A percentile compares a stretch with the other conserved stretches of the same genome.
These are phyloP conservation scores for Falciphora oryzae DNA, from an alignment of 2,329 filamentous ascomycete genomes.

Conservation along the genomic window DNA sequence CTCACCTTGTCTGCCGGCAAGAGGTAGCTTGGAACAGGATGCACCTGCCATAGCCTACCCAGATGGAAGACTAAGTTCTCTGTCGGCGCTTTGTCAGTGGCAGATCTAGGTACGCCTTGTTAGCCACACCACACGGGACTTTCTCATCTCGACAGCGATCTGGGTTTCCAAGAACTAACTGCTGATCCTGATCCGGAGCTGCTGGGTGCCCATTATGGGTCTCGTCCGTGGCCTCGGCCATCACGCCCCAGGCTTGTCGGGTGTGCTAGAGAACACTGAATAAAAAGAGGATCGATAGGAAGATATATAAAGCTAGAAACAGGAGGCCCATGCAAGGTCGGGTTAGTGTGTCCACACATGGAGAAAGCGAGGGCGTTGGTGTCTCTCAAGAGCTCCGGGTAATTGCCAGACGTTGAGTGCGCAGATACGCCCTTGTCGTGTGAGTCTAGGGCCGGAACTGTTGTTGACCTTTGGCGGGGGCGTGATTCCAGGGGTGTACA, in stretches of 20 bases:
- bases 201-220: not conserved
- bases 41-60: not conserved
- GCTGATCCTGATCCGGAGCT: not conserved
- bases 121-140: not conserved
- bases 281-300: not conserved
- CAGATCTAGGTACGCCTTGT: not conserved
- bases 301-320: not conserved
- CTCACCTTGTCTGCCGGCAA: conserved; percentile 8
- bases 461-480: not conserved
- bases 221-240: not conserved
- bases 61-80: not conserved
- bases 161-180: not conserved
- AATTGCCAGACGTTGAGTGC: not conserved
- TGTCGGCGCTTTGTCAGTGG: not conserved
- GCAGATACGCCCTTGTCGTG: not conserved
- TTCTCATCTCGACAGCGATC: not conserved
- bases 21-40: not conserved
- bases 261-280: not conserved
- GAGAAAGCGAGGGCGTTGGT: not conserved
- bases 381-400: too few species aligned
- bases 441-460: not conserved
- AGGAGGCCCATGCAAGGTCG: not conserved
- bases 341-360: not conserved
- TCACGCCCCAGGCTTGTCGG: not conserved
- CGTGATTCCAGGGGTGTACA: not conserved